Conservation (phyloP, 2,329 filamentous ascomycete genomes). For the Sporothrix globosa region DNA sequence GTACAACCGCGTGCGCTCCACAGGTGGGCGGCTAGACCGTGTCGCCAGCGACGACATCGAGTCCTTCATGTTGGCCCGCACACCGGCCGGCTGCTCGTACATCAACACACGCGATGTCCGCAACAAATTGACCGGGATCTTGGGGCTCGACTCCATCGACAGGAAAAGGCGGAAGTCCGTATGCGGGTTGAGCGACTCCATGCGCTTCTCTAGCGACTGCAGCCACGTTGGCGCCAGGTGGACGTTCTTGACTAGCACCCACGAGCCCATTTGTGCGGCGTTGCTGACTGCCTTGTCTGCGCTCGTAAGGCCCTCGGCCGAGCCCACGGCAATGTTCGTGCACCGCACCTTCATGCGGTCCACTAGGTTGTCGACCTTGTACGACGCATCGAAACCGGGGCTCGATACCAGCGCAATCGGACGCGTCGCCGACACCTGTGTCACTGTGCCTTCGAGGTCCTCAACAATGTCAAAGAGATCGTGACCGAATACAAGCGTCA, state of each 20-base stretch:
- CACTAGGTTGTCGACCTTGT: constrained; percentile 96
- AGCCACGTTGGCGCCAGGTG: constrained; percentile 95
- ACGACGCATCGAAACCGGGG: constrained; percentile 95
- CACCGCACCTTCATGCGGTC: constrained; percentile 80
- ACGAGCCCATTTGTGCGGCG: constrained; percentile 86
- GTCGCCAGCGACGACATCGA: constrained; percentile 82
- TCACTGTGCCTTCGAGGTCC: constrained; percentile 82
- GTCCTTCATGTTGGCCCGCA: constrained; percentile 98
- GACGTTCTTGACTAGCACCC: constrained; percentile 99
- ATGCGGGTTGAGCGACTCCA: constrained; percentile 93
- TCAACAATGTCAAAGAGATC: constrained; percentile 81
- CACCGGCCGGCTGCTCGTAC: constrained; percentile 97
- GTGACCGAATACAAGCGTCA: constrained; percentile 79
- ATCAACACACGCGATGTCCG: constrained; percentile 92
- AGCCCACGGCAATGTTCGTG: constrained; percentile 98
- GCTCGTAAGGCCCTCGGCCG: constrained; percentile 86
- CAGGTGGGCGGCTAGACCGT: constrained; percentile 76
- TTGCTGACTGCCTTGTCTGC: constrained; percentile 95
- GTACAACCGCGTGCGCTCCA: constrained; percentile 88
- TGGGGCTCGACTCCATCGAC: constrained; percentile 95
- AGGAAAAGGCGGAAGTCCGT: constrained; percentile 92
- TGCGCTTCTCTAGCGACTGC: constrained; percentile 93
- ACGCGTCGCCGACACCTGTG: constrained; percentile 77
- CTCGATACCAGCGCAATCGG: constrained; percentile 93
- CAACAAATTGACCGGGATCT: constrained; percentile 94